phyloP scores from a whole-genome alignment of 345 rosid genomes.

The Heritiera fomes region DNA sequence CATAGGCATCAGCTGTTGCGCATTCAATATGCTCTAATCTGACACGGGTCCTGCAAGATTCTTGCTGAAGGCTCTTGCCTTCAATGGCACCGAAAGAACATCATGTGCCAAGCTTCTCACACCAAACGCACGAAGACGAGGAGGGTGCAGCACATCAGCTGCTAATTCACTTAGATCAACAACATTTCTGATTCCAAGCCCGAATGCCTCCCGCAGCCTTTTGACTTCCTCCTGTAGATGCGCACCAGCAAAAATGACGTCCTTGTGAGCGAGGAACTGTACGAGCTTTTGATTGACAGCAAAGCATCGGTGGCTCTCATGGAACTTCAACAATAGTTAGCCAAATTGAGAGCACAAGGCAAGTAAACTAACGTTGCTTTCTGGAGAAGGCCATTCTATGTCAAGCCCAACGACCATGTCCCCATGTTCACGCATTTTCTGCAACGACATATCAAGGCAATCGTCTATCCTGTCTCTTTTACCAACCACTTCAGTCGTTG shows the following conservation, averaged over 20 bases:
- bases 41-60: accelerated
- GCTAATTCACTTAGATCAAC: neutral
- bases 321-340: neutral
- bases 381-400: neutral
- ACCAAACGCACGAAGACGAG: neutral
- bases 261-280: neutral
- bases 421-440: neutral
- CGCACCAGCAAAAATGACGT: neutral
- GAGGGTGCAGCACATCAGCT: neutral
- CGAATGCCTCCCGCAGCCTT: neutral
- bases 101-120: neutral
- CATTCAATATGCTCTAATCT: neutral
- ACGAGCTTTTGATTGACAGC: neutral
- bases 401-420: neutral
- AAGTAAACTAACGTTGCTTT: neutral
- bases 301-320: no score
- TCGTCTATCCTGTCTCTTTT: neutral
- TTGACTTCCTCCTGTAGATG: neutral
- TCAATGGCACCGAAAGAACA: neutral
- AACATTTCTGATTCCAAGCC: neutral
- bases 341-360: neutral
- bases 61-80: neutral
- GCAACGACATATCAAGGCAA: neutral
- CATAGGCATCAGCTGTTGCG: neutral
- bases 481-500: neutral